Base-by-base conservation (phyloP, 1,284 basidiomycete genomes). In the Rhodotorula glutinis region DNA sequence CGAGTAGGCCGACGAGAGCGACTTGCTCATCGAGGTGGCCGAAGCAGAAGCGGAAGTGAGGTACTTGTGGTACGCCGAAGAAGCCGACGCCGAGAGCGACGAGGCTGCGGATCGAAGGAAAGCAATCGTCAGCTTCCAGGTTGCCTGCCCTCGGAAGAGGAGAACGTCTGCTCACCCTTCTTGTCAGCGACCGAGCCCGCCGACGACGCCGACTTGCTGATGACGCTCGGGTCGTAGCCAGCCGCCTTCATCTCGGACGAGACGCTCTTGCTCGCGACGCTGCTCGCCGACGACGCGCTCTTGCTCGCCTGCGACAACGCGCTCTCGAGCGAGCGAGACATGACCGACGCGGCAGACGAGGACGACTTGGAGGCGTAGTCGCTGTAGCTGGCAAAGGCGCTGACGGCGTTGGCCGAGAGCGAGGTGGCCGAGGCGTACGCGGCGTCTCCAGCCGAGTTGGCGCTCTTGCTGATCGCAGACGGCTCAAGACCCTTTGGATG, bases 181-280 rank as follows among this genome's bases (percentile, higher is more conserved):
- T 68, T 65, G 14, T 63, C 62, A 3, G 69, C 69, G 13, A 49
- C 66, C 23, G 13, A 14, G 4, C 58, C 63, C 9, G 59, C 63
- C 11, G 53, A 65, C 27, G 43, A 49, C 7, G 66, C 69, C 27
- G 52, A 55, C 61, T 67, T 68, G 52, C 30, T 44, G 56, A 68
- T 62, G 33, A 49, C 60, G 46, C 57, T 62, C 29, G 70, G 52
- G 40, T 69, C 65, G 52, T 65, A 64, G 8, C 70, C 70, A 5
- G 38, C 40, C 16, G 41, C 25, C 53, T 63, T 63, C 63, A 70
- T 63, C 53, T 67, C 59, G 19, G 54, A 54, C 25, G 59, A 62
- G 53, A 69, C 65, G 8, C 66, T 66, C 29, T 64, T 65, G 30
- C 40, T 52, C 41, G 68, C 73, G 47, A 65, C 58, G 17, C 57